These are phyloP conservation scores for Fusarium redolens DNA, from an alignment of 2,329 filamentous ascomycete genomes.

Conservation along the genomic window DNA sequence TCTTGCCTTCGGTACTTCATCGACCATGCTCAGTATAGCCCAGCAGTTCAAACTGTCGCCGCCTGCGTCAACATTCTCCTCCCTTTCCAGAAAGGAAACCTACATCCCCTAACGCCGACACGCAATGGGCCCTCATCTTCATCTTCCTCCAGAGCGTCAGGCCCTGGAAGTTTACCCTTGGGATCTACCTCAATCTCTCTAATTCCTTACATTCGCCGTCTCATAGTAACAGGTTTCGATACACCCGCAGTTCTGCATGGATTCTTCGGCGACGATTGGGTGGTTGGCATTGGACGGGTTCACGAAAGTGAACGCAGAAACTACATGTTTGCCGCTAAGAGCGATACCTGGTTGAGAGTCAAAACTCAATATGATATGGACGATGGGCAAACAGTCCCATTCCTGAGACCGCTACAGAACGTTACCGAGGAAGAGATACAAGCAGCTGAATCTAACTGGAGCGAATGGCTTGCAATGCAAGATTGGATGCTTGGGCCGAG, in stretches of 20 bases:
- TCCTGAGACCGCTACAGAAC: conserved; percentile 83
- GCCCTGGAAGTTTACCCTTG: conserved; percentile 11
- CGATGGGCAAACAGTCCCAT: conserved; percentile 85
- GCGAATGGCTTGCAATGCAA: conserved; percentile 95
- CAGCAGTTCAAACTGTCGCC: conserved; percentile 85
- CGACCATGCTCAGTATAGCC: conserved; percentile 87
- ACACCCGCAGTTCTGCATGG: conserved; percentile 87
- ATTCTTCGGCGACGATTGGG: conserved; percentile 97
- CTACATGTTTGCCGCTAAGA: conserved; percentile 95
- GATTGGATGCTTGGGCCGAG: conserved; percentile 97
- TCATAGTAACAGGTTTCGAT: conserved; percentile 93
- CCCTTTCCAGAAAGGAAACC: conserved; percentile 78
- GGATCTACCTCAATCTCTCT: conserved; percentile 68
- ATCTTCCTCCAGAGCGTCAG: conserved; percentile 47
- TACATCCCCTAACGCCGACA: conserved; percentile 53
- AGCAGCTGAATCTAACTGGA: conserved; percentile 86
- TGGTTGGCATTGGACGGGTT: conserved; percentile 79
- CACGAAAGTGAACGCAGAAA: conserved; percentile 93
- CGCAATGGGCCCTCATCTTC: conserved; percentile 44
- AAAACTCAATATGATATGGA: conserved; percentile 92
- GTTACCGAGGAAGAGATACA: conserved; percentile 84
- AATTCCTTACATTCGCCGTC: conserved; percentile 88
- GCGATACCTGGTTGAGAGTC: conserved; percentile 87
- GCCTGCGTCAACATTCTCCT: conserved; percentile 92
- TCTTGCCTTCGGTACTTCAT: conserved; percentile 92